Conservation (phyloP, 768 basidiomycete genomes). For the Phanerochaete carnosa region DNA sequence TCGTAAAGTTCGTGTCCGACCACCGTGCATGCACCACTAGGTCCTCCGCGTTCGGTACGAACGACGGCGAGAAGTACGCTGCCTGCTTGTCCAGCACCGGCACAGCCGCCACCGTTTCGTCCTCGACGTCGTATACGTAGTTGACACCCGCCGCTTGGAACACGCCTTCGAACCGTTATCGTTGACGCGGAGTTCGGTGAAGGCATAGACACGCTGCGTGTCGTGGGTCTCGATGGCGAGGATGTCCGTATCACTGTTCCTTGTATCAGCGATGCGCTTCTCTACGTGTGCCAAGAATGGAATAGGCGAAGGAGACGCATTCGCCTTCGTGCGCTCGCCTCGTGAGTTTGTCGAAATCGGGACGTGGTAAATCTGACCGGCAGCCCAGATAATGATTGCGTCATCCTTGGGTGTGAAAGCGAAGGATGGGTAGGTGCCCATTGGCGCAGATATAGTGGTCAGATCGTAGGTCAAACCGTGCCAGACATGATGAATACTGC, state of each 20-base stretch:
- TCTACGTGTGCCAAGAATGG: conserved; percentile 62
- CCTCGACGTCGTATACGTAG: conserved; percentile 42
- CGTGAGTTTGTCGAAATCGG: conserved; percentile 48
- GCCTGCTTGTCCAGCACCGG: conserved; percentile 46
- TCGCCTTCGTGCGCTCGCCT: conserved; percentile 49
- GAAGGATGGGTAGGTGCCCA: conserved; percentile 79
- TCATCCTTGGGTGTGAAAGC: conserved; percentile 59
- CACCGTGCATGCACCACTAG: conserved; percentile 64
- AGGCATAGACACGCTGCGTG: conserved; percentile 56
- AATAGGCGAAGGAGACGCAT: conserved; percentile 41
- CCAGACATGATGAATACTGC: conserved; percentile 63
- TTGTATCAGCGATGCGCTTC: conserved; percentile 61
- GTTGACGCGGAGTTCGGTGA: conserved; percentile 59
- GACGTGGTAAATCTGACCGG: conserved; percentile 63
- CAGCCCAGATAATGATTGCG: conserved; percentile 70
- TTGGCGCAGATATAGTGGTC: conserved; percentile 61
- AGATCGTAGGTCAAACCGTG: conserved; percentile 69
- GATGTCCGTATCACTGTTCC: conserved; percentile 45
- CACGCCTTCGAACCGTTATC: conserved; percentile 46
- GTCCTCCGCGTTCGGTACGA: conserved; percentile 47
- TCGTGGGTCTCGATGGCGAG: conserved; percentile 49
- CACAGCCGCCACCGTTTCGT: conserved; percentile 26
- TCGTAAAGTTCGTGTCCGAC: conserved; percentile 61
- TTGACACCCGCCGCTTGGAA: conserved; percentile 69
- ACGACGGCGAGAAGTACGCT: conserved; percentile 64